Base-by-base conservation (phyloP, 768 basidiomycete species). In the Leccinum ochraceum region DNA sequence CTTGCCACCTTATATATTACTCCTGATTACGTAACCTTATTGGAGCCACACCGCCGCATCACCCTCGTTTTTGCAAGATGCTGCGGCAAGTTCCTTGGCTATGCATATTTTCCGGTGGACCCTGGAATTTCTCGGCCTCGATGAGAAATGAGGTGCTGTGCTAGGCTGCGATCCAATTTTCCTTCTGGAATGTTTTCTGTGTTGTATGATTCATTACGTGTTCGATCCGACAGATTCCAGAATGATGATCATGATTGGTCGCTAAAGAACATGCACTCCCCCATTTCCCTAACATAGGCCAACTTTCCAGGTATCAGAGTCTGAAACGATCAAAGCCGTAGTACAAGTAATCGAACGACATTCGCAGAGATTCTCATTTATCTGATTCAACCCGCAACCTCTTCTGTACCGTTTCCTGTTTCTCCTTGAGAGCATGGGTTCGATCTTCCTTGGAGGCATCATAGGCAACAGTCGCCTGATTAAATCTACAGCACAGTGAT, bases 401-500 rank as follows among this genome's bases (percentile, higher is more conserved):
- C 32, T 83, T 79, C 68, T 87, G 85, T 56, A 90, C 80, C 58
- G 85, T 78, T 13, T 83, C 80, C 60, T 85, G 84, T 77, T 84
- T 88, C 60, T 81, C 78, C 71, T 87, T 85, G 56, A 97, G 82
- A 9, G 87, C 89, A 3, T 85, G 82, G 20, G 95, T 78, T 71
- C 89, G 90, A 42, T 92, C 92, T 5, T 94, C 94, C 78, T 95
- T 95, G 22, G 83, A 78, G 0, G 95, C 94, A 66, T 98, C 92
- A 69, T 94, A 95, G 1, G 88, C 74, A 30, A 94, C 82, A 0
- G 81, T 82, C 1, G 78, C 79, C 74, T 96, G 94, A 74, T 96
- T 96, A 80, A 90, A 96, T 50, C 92, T 94, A 66, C 20, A 30
- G 8, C 53, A 30, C 14, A 37, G 49, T 20, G 56, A 53, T 62